Conservation (phyloP, 306 rosid species). For the Hippophae gyantsensis region DNA sequence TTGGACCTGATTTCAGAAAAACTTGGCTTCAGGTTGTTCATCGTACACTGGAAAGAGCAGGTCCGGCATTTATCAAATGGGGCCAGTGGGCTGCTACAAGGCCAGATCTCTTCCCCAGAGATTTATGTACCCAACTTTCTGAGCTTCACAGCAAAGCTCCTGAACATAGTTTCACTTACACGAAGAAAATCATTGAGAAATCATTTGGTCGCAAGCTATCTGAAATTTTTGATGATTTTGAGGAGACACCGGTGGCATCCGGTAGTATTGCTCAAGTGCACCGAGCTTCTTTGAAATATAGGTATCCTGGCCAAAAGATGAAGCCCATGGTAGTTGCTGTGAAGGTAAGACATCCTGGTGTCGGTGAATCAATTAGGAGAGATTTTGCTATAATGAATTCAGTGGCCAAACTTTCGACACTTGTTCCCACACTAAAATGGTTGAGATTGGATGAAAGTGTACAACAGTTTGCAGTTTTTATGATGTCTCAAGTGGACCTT, state of each 20-base stretch:
- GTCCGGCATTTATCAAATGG: slow-evolving; percentile 98
- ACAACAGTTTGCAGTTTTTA: slow-evolving; percentile 96
- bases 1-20: slow-evolving; percentile 60
- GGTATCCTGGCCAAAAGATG: slow-evolving; percentile 80
- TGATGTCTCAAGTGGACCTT: slow-evolving; percentile 99
- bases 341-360: slow-evolving; percentile 97
- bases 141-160: slow-evolving; percentile 97
- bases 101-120: slow-evolving; percentile 96
- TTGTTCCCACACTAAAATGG: slow-evolving; percentile 85
- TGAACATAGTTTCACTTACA: slow-evolving; percentile 83
- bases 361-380: slow-evolving; percentile 93
- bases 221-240: slow-evolving; percentile 89
- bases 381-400: slow-evolving; percentile 78
- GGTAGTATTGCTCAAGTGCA: slow-evolving; percentile 99
- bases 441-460: slow-evolving; percentile 98
- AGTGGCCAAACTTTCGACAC: slow-evolving; percentile 60
- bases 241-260: slow-evolving; percentile 90
- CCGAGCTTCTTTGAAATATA: slow-evolving; percentile 71
- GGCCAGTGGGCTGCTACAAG: slow-evolving; percentile 99
- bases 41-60: slow-evolving; percentile 76
- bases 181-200: slow-evolving; percentile 77
- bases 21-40: slow-evolving; percentile 74
- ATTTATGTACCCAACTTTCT: slow-evolving; percentile 68
- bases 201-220: slow-evolving; percentile 82
- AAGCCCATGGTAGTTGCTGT: slow-evolving; percentile 80